Evolutionary conservation across 2,329 filamentous ascomycete genomes (phyloP).

Genomic region (Bipolaris victoriae): DNA sequence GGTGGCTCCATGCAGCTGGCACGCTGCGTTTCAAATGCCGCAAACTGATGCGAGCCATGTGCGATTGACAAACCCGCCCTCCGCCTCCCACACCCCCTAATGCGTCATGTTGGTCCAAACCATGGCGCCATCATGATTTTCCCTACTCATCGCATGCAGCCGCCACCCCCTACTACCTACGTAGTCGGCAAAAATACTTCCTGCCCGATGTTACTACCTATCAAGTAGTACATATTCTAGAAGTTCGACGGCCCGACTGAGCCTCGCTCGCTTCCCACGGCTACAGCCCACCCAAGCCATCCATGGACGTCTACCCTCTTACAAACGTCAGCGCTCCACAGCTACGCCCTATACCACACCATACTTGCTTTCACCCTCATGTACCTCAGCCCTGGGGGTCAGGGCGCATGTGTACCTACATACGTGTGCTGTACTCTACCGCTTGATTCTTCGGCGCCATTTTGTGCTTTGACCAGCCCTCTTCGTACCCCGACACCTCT

Average conservation of each 20-base stretch:
- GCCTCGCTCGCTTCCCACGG: slow-evolving; percentile 5
- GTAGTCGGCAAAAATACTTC: neutral
- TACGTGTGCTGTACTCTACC: too few relatives aligned
- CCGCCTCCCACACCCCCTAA: slow-evolving; percentile 32
- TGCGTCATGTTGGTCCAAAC: slow-evolving; percentile 17
- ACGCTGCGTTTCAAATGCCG: slow-evolving; percentile 19
- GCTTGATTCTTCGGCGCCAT: neutral
- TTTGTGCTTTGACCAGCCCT: neutral
- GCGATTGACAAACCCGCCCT: slow-evolving; percentile 22
- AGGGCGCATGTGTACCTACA: too few relatives aligned
- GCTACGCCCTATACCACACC: neutral
- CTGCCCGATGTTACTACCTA: neutral
- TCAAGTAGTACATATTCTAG: slow-evolving; percentile 6
- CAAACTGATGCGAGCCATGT: slow-evolving; percentile 24
- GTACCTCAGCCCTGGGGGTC: neutral
- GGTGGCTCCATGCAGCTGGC: slow-evolving; percentile 13
- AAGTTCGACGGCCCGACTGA: slow-evolving; percentile 12
- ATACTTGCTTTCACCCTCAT: neutral
- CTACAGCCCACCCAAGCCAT: neutral
- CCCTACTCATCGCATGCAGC: neutral
- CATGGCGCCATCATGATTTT: slow-evolving; percentile 11
- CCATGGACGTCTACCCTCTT: neutral
- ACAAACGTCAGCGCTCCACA: neutral
- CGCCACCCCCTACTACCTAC: slow-evolving; percentile 7
- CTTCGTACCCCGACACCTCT: neutral